Base-by-base conservation (phyloP, 345 rosid species). In the Pelargonium nanum region DNA sequence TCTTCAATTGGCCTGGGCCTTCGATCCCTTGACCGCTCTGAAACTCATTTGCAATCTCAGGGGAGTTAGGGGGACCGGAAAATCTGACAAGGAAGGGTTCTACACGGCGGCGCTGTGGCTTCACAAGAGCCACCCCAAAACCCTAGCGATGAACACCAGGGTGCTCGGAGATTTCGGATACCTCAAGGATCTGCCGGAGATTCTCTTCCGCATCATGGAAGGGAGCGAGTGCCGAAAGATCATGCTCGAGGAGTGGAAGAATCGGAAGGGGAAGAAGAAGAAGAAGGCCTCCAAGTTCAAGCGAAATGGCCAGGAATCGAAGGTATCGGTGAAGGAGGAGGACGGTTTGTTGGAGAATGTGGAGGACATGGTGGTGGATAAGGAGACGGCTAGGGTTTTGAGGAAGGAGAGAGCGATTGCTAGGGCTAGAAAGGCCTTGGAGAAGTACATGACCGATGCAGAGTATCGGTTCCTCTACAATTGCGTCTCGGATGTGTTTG, bases 71-170 rank as follows among this genome's bases (percentile, higher is more conserved):
- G 87, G 96, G 22, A 79, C 82, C 0, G 86, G 88, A 4, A 84
- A 88, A 55, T 72, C 83, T 0, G 86, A 88, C 53, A 83, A 75
- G 68, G 84, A 81, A 70, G 95, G 91, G 21, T 88, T 81, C 71
- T 78, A 77, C 40, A 62, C 76, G 0, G 80, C 82, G 2, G 86
- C 90, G 3, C 34, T 77, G 21, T 88, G 90, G 90, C 75, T 86
- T 17, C 83, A 82, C 51, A 53, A 63, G 15, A 26, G 72, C 60
- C 86, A 82, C 64, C 93, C 96, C 3, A 75, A 74, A 64, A 85
- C 90, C 0, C 71, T 88, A 1, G 85, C 92, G 0, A 75, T 74
- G 54, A 88, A 77, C 26, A 68, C 75, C 13, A 77, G 74, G 2
- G 26, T 73, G 0, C 64, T 81, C 28, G 79, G 68, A 0, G 48